Evolutionary conservation across 371 early-diverging fungal species (phyloP).

Genomic region (Nematocida ironsii): DNA sequence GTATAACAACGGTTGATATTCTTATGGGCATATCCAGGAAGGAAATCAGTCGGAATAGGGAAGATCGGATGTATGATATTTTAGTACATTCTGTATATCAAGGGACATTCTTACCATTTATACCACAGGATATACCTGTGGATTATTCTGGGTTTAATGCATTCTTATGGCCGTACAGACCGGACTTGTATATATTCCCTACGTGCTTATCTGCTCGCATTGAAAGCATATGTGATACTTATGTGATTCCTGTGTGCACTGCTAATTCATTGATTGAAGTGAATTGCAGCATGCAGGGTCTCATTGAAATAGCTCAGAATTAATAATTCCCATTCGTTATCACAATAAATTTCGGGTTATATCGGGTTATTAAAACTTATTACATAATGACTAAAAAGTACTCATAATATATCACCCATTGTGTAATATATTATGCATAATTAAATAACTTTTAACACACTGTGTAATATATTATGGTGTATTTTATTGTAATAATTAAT

Average conservation of each 20-base stretch:
- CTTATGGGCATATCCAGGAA: constrained; percentile 11
- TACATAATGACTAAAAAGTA: no score
- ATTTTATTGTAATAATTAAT: no score
- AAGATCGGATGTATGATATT: neutral
- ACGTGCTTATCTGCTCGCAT: neutral
- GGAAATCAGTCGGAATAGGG: constrained; percentile 14
- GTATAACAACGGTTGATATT: neutral
- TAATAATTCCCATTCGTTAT: neutral
- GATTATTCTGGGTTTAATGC: constrained; percentile 14
- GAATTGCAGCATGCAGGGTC: no score
- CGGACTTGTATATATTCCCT: constrained; percentile 25
- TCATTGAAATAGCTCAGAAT: neutral
- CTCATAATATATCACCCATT: no score
- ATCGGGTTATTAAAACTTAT: no score
- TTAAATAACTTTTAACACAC: no score
- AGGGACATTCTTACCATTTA: constrained; percentile 24
- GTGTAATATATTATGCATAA: no score
- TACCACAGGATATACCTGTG: constrained; percentile 18
- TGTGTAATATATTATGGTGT: no score
- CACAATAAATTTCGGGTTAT: no score
- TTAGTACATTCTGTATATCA: constrained; percentile 24
- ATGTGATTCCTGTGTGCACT: neutral
- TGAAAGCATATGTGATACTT: neutral
- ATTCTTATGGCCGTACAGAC: constrained; percentile 22
- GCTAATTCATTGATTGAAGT: neutral